Conservation (phyloP, 139 green algal species). For the Klebsormidium nitens region DNA sequence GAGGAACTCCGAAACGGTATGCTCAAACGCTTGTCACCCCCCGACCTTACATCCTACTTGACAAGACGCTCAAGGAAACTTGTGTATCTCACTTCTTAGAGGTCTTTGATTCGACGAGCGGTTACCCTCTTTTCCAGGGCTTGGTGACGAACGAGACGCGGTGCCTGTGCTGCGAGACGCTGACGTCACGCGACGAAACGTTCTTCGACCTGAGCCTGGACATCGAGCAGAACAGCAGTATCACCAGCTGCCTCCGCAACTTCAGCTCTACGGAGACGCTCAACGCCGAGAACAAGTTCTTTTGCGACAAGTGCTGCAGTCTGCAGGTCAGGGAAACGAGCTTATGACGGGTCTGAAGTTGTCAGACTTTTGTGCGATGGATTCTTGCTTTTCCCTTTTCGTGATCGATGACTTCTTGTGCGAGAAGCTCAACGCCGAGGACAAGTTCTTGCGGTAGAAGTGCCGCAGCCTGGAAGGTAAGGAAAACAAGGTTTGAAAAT, state of each 20-base stretch:
- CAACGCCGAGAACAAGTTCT: constrained; percentile 87
- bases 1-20: too few species aligned
- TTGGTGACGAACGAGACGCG: constrained; percentile 86
- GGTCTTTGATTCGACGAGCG: too few species aligned
- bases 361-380: too few species aligned
- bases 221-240: constrained; percentile 83
- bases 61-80: too few species aligned
- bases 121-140: constrained; percentile 64
- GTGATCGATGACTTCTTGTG: too few species aligned
- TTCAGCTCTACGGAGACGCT: constrained; percentile 83
- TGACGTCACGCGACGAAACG: constrained; percentile 68
- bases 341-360: too few species aligned
- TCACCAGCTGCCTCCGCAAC: constrained; percentile 79
- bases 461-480: constrained; percentile 56
- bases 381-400: too few species aligned
- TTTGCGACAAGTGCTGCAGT: constrained; percentile 88
- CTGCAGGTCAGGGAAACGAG: constrained; percentile 16
- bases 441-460: constrained; percentile 94
- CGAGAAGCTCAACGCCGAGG: constrained; percentile 69
- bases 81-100: too few species aligned
- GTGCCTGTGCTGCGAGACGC: constrained; percentile 85
- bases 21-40: too few species aligned
- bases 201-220: constrained; percentile 95
- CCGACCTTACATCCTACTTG: too few species aligned
- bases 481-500: too few species aligned